phyloP scores from a whole-genome alignment of 208 protist species.

The Acanthamoeba triangularis region DNA sequence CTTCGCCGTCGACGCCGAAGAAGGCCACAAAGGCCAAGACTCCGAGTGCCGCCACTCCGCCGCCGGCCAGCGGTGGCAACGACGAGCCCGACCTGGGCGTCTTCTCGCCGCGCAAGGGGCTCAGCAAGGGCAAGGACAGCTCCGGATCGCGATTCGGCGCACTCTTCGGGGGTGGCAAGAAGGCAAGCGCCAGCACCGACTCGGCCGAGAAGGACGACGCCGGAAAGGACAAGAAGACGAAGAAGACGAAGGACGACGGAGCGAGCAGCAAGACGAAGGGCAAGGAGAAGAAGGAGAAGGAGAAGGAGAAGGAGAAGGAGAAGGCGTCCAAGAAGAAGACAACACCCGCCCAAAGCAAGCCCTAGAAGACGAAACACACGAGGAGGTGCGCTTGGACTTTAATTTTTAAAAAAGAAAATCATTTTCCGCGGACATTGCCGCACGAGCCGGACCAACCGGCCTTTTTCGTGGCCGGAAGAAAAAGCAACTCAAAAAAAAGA shows the following conservation, averaged over 20 bases:
- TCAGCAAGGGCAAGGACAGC: not conserved
- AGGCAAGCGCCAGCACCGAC: not conserved
- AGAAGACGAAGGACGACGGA: constrained; percentile 33
- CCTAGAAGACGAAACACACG: too few relatives aligned
- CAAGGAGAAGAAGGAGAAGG: too few relatives aligned
- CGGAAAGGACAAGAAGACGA: not conserved
- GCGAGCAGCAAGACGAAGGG: not conserved
- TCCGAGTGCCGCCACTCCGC: not conserved
- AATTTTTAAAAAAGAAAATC: too few relatives aligned
- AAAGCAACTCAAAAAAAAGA: too few relatives aligned
- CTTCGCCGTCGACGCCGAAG: not conserved
- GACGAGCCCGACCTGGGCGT: not conserved
- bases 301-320: constrained; percentile 42
- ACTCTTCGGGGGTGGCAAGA: not conserved
- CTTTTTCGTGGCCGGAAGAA: too few relatives aligned
- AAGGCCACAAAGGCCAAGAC: not conserved
- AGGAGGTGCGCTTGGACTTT: too few relatives aligned
- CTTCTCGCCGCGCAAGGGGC: constrained; percentile 25
- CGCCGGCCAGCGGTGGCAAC: not conserved
- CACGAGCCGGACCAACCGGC: too few relatives aligned
- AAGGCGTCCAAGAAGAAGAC: not conserved
- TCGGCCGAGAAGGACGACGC: not conserved
- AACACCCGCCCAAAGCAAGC: not conserved
- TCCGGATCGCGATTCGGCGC: not conserved
- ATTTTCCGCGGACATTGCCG: too few relatives aligned